phyloP scores from a whole-genome alignment of 73 alveolate genomes.

The Blepharisma japonicum region DNA sequence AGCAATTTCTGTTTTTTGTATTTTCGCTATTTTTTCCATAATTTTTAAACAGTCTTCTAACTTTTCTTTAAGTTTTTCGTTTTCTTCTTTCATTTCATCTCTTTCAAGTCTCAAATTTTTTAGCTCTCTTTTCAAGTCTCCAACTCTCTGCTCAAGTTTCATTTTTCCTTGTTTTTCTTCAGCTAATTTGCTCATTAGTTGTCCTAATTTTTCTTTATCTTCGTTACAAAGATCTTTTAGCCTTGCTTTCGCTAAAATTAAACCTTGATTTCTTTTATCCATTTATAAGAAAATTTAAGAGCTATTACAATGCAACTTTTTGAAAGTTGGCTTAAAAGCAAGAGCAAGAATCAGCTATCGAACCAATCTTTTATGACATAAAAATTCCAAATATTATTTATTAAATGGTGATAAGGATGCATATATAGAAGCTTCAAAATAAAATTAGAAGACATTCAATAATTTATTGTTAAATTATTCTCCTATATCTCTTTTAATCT shows the following conservation, averaged over 20 bases:
- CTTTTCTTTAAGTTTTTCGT: neutral
- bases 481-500: too few relatives aligned
- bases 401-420: too few relatives aligned
- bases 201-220: slow-evolving; percentile 38
- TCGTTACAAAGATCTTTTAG: slow-evolving; percentile 37
- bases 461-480: too few relatives aligned
- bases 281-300: neutral
- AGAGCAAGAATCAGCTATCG: too few relatives aligned
- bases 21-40: neutral
- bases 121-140: neutral
- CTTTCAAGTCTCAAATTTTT: neutral
- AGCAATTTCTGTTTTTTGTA: too few relatives aligned
- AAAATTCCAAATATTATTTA: too few relatives aligned
- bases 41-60: neutral
- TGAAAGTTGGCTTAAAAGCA: too few relatives aligned
- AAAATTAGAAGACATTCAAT: too few relatives aligned
- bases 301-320: too few relatives aligned
- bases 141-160: neutral
- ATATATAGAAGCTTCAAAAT: too few relatives aligned
- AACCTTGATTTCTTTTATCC: neutral
- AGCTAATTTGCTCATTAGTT: slow-evolving; percentile 36
- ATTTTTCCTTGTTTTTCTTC: slow-evolving; percentile 35
- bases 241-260: neutral
- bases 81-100: neutral
- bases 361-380: too few relatives aligned